These are phyloP conservation scores for Acanthamoeba polyphaga DNA, from an alignment of 208 protist genomes.

Conservation along the genomic window DNA sequence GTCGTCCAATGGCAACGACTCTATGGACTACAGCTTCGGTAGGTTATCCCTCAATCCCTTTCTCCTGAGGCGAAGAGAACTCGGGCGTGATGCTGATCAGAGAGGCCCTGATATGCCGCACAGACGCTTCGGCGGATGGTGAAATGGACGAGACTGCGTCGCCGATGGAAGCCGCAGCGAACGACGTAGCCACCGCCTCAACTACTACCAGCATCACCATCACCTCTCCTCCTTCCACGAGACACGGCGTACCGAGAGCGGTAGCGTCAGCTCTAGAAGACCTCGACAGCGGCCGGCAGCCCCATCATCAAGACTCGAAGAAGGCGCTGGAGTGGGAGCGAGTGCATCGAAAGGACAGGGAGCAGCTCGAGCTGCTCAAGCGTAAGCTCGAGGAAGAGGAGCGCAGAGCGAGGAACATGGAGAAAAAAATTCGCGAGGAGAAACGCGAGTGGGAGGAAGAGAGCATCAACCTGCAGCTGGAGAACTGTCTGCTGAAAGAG, in stretches of 20 bases:
- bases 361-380: conserved; percentile 7
- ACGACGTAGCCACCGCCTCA: neutral
- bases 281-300: neutral
- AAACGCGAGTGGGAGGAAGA: conserved; percentile 44
- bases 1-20: neutral
- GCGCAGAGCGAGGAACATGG: neutral
- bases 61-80: neutral
- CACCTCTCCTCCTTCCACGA: neutral
- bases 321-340: conserved; percentile 6
- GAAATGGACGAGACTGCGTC: neutral
- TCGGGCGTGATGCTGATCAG: neutral
- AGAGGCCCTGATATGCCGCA: neutral
- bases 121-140: neutral
- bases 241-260: neutral
- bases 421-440: neutral
- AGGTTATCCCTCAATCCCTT: neutral
- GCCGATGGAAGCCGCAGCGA: neutral
- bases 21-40: conserved; percentile 25
- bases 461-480: conserved; percentile 51
- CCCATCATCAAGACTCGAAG: neutral
- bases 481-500: conserved; percentile 44
- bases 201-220: neutral
- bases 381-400: neutral
- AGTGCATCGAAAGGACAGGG: neutral
- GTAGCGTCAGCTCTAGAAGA: neutral